These are phyloP conservation scores for Sarocladium brachiariae DNA, from an alignment of 2,329 filamentous ascomycete species.

Conservation along the genomic window DNA sequence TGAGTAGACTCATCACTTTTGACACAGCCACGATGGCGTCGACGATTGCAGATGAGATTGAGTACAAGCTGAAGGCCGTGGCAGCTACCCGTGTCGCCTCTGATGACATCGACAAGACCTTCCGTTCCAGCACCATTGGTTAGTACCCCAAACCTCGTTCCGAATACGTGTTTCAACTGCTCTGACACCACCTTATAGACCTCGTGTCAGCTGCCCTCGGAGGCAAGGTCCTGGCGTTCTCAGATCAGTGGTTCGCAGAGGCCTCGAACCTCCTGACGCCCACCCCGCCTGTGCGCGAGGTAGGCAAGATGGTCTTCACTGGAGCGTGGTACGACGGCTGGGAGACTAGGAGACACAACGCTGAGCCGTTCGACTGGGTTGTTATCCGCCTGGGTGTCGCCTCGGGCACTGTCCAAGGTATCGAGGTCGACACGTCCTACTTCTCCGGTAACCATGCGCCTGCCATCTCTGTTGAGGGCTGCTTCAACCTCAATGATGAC, in stretches of 20 bases:
- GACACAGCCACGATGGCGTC: conserved; percentile 22
- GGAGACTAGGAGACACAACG: conserved; percentile 62
- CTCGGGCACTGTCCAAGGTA: conserved; percentile 63
- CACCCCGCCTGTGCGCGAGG: conserved; percentile 54
- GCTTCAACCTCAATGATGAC: conserved; percentile 58
- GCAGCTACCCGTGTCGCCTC: conserved; percentile 40
- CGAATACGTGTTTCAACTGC: not conserved
- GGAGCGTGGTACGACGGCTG: conserved; percentile 67
- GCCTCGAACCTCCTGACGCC: conserved; percentile 58
- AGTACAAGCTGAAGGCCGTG: conserved; percentile 51
- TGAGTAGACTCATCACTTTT: not conserved
- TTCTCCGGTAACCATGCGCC: conserved; percentile 81
- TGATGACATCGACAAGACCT: conserved; percentile 53
- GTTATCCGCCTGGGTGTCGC: conserved; percentile 60
- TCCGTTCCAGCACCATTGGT: conserved; percentile 57
- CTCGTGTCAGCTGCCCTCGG: conserved; percentile 54
- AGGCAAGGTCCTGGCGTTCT: conserved; percentile 58
- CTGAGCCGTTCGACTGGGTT: conserved; percentile 59
- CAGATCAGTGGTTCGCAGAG: conserved; percentile 63
- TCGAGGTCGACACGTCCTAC: conserved; percentile 76
- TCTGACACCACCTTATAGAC: conserved; percentile 33
- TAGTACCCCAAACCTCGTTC: too few species aligned
- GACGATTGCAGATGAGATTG: conserved; percentile 35
- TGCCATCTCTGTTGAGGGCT: conserved; percentile 69
- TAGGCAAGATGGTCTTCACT: conserved; percentile 61